These are phyloP conservation scores for Oenanthe javanica DNA, from an alignment of 140 eudicot species.

Conservation along the genomic window DNA sequence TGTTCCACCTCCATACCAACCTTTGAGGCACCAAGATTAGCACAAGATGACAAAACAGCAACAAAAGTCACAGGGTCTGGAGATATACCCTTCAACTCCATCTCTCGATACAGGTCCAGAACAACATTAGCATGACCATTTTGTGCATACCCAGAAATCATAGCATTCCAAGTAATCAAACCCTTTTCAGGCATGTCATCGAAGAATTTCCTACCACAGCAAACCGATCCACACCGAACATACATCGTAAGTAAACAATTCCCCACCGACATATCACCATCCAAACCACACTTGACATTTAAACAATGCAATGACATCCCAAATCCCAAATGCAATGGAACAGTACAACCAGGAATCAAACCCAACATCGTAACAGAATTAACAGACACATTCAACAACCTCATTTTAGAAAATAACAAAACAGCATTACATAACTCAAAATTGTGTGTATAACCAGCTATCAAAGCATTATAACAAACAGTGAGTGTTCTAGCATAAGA, in stretches of 20 bases:
- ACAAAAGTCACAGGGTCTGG: slow-evolving; percentile 75
- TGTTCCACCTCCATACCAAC: slow-evolving; percentile 55
- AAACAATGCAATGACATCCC: slow-evolving; percentile 59
- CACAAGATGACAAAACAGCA: slow-evolving; percentile 72
- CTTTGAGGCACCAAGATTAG: slow-evolving; percentile 65
- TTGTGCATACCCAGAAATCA: slow-evolving; percentile 91
- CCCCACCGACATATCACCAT: slow-evolving; percentile 36
- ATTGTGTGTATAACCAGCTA: slow-evolving; percentile 52
- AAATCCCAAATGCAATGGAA: slow-evolving; percentile 32
- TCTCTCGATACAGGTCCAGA: slow-evolving; percentile 51
- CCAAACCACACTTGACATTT: slow-evolving; percentile 42
- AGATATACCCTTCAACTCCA: slow-evolving; percentile 34
- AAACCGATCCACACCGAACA: slow-evolving; percentile 47
- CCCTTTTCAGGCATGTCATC: slow-evolving; percentile 48
- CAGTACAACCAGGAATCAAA: slow-evolving; percentile 52
- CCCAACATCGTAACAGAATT: slow-evolving; percentile 65
- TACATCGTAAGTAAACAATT: slow-evolving; percentile 80
- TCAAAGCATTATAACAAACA: slow-evolving; percentile 74
- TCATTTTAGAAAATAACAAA: slow-evolving; percentile 47
- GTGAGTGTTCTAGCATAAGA: slow-evolving; percentile 38
- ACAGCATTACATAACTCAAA: slow-evolving; percentile 21
- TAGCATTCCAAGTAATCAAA: slow-evolving; percentile 87
- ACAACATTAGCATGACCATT: slow-evolving; percentile 64
- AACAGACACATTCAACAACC: slow-evolving; percentile 36
- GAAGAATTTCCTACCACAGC: slow-evolving; percentile 52